Percentiles rank a stretch among this genome's conserved stretches.
Evolutionary conservation across 1,284 basidiomycete genomes (phyloP).

Genomic region (Moniliella sp.): DNA sequence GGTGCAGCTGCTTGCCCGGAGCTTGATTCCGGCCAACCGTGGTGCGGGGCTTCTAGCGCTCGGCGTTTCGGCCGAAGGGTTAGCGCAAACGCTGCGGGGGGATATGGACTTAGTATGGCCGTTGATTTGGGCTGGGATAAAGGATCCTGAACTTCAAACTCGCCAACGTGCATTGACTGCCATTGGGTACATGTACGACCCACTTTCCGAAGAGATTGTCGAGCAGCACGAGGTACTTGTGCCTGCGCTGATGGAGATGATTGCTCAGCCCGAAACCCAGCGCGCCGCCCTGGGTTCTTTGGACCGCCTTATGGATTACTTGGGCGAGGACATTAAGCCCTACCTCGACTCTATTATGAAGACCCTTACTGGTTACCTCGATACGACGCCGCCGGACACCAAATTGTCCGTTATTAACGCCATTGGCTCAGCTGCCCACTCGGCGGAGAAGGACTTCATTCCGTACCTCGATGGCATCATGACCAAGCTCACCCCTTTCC

Average conservation of each 20-base stretch:
- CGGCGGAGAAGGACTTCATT: constrained; percentile 75
- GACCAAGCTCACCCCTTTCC: constrained; percentile 60
- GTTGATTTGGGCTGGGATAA: constrained; percentile 68
- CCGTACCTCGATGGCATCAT: constrained; percentile 90
- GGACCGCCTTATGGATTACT: constrained; percentile 83
- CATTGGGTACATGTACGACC: constrained; percentile 88
- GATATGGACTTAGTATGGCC: constrained; percentile 86
- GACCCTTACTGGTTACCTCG: too few species aligned
- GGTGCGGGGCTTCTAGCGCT: constrained; percentile 89
- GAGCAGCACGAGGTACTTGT: constrained; percentile 63
- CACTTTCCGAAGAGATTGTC: constrained; percentile 81
- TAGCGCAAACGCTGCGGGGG: constrained; percentile 89
- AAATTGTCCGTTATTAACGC: constrained; percentile 93
- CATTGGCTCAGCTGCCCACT: constrained; percentile 91
- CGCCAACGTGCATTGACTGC: constrained; percentile 85
- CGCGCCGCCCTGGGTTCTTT: constrained; percentile 82
- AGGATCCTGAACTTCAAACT: constrained; percentile 61
- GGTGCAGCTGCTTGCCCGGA: constrained; percentile 36
- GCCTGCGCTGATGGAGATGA: constrained; percentile 47
- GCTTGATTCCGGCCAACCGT: constrained; percentile 42
- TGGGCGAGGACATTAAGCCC: constrained; percentile 69
- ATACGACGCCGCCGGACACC: too few species aligned
- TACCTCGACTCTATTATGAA: constrained; percentile 93
- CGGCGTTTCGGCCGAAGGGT: constrained; percentile 87
- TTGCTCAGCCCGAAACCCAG: constrained; percentile 70